phyloP scores from a whole-genome alignment of 2,329 filamentous ascomycete species.

The Trematosphaeria pertusa region DNA sequence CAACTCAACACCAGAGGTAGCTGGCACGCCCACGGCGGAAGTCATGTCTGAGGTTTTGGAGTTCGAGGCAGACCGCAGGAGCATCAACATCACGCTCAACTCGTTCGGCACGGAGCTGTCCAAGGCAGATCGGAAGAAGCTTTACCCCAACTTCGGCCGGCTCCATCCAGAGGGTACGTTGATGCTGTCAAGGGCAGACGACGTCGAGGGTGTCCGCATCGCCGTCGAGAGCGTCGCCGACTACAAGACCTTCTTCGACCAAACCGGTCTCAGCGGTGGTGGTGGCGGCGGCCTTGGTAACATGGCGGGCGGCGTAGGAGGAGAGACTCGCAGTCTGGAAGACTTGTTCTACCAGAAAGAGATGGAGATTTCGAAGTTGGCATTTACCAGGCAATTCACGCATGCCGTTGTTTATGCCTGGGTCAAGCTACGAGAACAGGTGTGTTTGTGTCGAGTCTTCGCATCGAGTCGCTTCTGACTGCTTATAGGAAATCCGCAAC shows the following conservation, averaged over 20 bases:
- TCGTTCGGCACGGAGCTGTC: slow-evolving; percentile 96
- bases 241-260: slow-evolving; percentile 96
- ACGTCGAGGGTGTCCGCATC: slow-evolving; percentile 89
- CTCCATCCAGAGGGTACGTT: slow-evolving; percentile 93
- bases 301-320: slow-evolving; percentile 79
- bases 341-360: slow-evolving; percentile 99
- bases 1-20: slow-evolving; percentile 85
- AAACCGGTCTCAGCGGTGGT: slow-evolving; percentile 78
- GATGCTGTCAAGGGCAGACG: slow-evolving; percentile 94
- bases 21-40: slow-evolving; percentile 86
- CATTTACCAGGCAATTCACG: slow-evolving; percentile 96
- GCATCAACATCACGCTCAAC: slow-evolving; percentile 99
- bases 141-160: slow-evolving; percentile 91
- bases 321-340: slow-evolving; percentile 88
- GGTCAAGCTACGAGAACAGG: slow-evolving; percentile 97
- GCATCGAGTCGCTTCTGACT: slow-evolving; percentile 20
- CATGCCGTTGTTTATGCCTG: slow-evolving; percentile 95
- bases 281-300: slow-evolving; percentile 79
- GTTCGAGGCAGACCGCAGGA: slow-evolving; percentile 94
- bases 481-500: slow-evolving; percentile 89
- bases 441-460: slow-evolving; percentile 54
- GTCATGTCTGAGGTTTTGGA: slow-evolving; percentile 96
- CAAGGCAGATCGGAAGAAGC: slow-evolving; percentile 92
- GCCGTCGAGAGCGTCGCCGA: slow-evolving; percentile 92
- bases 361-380: slow-evolving; percentile 96